Conservation (phyloP, 169 alveolate species). For the Sarcocystis neurona region DNA sequence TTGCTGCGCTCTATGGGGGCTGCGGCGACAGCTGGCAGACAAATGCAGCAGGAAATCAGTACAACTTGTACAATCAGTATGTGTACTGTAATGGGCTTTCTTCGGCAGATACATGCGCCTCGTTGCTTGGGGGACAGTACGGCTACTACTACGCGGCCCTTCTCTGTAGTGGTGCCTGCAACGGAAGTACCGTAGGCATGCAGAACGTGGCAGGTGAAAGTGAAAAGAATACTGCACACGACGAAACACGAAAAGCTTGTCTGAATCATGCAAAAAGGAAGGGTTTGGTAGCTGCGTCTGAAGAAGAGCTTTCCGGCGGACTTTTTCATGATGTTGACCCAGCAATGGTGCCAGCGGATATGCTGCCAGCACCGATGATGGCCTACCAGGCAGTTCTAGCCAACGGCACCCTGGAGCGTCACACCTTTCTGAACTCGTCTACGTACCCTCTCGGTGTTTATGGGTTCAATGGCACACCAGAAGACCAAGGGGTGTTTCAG, state of each 20-base stretch:
- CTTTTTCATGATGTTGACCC: slow-evolving; percentile 56
- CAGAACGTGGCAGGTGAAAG: too few species aligned
- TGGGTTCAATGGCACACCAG: neutral
- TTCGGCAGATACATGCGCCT: too few species aligned
- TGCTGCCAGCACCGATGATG: slow-evolving; percentile 53
- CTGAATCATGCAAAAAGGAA: slow-evolving; percentile 13
- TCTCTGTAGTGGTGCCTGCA: too few species aligned
- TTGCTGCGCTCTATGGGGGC: slow-evolving; percentile 30
- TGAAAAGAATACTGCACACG: neutral
- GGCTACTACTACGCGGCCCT: too few species aligned
- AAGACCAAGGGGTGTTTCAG: neutral
- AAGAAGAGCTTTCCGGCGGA: slow-evolving; percentile 9
- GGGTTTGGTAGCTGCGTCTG: slow-evolving; percentile 27
- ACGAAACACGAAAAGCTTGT: neutral
- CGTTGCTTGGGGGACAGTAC: too few species aligned
- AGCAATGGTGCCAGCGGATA: slow-evolving; percentile 38
- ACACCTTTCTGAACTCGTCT: neutral
- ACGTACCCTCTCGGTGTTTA: neutral
- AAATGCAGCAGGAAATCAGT: too few species aligned
- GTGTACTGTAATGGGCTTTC: too few species aligned
- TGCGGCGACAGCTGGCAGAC: too few species aligned
- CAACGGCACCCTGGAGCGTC: slow-evolving; percentile 34
- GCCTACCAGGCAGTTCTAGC: slow-evolving; percentile 14
- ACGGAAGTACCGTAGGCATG: too few species aligned
- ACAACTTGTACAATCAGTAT: too few species aligned